These are phyloP conservation scores for Glycine tomentella DNA, from an alignment of 306 rosid species.

Conservation along the genomic window DNA sequence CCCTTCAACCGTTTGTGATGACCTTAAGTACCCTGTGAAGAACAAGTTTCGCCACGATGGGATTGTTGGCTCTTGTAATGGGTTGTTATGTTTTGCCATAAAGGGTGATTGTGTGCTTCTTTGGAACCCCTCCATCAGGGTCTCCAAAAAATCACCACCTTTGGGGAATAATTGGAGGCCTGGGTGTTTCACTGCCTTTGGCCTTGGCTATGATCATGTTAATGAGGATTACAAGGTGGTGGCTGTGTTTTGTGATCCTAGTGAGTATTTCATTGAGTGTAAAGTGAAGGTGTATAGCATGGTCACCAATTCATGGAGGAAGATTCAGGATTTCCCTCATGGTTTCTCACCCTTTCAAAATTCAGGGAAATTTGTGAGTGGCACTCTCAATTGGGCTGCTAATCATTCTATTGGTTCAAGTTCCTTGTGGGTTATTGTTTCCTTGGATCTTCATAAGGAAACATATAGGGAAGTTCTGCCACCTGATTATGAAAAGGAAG, in stretches of 20 bases:
- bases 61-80: conserved; percentile 61
- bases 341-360: conserved; percentile 50
- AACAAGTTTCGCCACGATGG: conserved; percentile 59
- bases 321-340: conserved; percentile 60
- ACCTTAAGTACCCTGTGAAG: conserved; percentile 57
- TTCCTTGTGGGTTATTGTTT: conserved; percentile 54
- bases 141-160: conserved; percentile 61
- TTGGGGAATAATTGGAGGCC: conserved; percentile 61
- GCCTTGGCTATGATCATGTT: conserved; percentile 60
- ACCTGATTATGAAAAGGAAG: conserved; percentile 62
- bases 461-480: conserved; percentile 54
- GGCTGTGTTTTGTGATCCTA: conserved; percentile 60
- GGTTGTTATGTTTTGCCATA: conserved; percentile 59
- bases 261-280: conserved; percentile 47
- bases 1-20: conserved; percentile 42
- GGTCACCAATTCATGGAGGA: conserved; percentile 50
- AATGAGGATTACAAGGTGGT: conserved; percentile 57
- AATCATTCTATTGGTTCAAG: conserved; percentile 36
- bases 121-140: conserved; percentile 59
- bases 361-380: conserved; percentile 57
- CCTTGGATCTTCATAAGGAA: conserved; percentile 55
- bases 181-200: conserved; percentile 60
- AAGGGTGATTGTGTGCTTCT: conserved; percentile 61
- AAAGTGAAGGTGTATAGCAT: conserved; percentile 54
- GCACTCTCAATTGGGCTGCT: conserved; percentile 58